Base-by-base conservation (phyloP, 768 basidiomycete species). In the Pilatotrama ljubarskyi region DNA sequence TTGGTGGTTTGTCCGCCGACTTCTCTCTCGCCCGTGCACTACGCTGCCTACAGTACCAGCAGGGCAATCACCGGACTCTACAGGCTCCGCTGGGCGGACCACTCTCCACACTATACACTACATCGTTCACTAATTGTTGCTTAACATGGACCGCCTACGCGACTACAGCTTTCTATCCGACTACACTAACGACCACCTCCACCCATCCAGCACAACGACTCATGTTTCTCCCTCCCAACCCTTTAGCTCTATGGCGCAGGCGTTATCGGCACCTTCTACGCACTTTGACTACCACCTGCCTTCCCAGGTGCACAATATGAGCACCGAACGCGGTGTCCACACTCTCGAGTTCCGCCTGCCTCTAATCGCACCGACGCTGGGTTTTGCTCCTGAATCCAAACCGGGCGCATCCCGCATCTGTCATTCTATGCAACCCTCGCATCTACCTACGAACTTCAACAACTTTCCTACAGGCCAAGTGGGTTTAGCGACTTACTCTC, bases 131-230 rank as follows among this genome's bases (percentile, higher is more conserved):
- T 51, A 35, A 47, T 38, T 5, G 3, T 26, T 49, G 13, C 58
- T 40, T 17, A 57, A 37, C 38, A 69, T 68, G 70, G 65, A 67
- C 49, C 61, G 58, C 46, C 47, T 62, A 18, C 63, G 59, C 55
- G 61, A 68, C 43, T 55, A 57, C 62, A 60, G 62, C 47, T 69
- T 64, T 67, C 62, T 63, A 42, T 52, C 49, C 37, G 47, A 42
- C 22, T 5, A 51, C 41, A 41, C 57, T 26, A 47, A 57, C 48
- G 25, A 58, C 51, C 61, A 43, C 14, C 40, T 51, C 55, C 64
- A 22, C 15, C 15, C 13, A 44, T 29, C 64, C 25, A 50, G 18
- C 24, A 5, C 22, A 42, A 25, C 50, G 18, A 61, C 53, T 14
- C 55, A 46, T 54, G 56, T 42, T 58, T 59, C 37, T 58, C 66